A percentile compares a stretch with the other conserved stretches of the same genome.
These are phyloP conservation scores for Cinchona pubescens DNA, from an alignment of 257 asterid genomes.

Conservation along the genomic window DNA sequence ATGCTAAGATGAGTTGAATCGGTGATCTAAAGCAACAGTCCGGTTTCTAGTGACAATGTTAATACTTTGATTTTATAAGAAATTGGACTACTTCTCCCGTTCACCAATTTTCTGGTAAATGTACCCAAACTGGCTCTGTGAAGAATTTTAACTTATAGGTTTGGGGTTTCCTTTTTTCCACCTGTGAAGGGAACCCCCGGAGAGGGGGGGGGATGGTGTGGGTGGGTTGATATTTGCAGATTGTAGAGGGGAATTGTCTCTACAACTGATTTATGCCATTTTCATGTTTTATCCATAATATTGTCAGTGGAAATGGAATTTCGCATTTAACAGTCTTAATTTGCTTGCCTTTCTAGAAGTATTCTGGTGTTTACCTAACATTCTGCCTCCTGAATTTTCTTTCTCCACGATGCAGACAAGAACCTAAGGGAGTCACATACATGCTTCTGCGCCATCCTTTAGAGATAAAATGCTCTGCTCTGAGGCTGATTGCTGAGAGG, in stretches of 20 bases:
- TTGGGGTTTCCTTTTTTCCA: no score
- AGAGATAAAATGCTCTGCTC: neutral
- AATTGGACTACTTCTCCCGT: neutral
- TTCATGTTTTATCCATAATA: neutral
- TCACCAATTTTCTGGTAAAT: neutral
- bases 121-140: no score
- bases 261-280: neutral
- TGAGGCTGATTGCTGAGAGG: neutral
- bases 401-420: neutral
- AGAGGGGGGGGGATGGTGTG: no score
- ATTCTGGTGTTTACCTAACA: neutral
- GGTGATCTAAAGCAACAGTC: neutral
- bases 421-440: neutral
- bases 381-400: neutral
- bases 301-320: neutral
- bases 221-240: neutral
- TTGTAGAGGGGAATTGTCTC: neutral
- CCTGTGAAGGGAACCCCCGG: no score
- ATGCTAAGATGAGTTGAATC: neutral
- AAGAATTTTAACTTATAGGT: no score
- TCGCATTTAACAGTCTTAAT: neutral
- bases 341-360: neutral
- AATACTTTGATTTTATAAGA: neutral
- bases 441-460: constrained; percentile 3
- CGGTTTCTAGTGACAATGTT: neutral